Percentiles rank a stretch among this genome's conserved stretches.
phyloP scores from a whole-genome alignment of 2,329 filamentous ascomycete species.

The Zasmidium angulare region DNA sequence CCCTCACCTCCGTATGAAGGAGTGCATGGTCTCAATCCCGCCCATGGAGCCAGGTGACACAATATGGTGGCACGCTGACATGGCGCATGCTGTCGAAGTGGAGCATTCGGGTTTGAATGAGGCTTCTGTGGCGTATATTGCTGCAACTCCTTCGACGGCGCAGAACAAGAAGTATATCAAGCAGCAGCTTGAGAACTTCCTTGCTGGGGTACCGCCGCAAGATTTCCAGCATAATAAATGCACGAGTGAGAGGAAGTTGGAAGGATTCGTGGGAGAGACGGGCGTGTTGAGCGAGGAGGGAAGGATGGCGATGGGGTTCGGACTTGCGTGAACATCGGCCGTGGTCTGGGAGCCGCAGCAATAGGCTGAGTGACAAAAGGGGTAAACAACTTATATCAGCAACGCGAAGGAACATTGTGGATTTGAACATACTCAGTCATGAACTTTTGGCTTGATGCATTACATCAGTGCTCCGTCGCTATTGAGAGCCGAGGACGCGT shows the following conservation, averaged over 20 bases:
- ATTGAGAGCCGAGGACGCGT: conserved; percentile 26
- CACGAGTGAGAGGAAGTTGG: conserved; percentile 4
- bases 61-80: conserved; percentile 15
- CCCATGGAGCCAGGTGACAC: conserved; percentile 12
- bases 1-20: conserved; percentile 12
- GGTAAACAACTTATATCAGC: too few relatives aligned
- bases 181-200: conserved; percentile 9
- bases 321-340: neutral
- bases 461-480: neutral
- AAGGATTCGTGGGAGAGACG: conserved; percentile 8
- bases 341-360: too few relatives aligned
- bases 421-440: too few relatives aligned
- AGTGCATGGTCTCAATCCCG: conserved; percentile 14
- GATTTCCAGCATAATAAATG: conserved; percentile 5
- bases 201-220: conserved; percentile 1
- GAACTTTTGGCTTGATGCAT: neutral
- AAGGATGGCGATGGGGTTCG: conserved; percentile 8
- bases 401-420: too few relatives aligned
- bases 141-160: conserved; percentile 11
- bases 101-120: conserved; percentile 11
- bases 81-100: conserved; percentile 13
- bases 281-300: conserved; percentile 9
- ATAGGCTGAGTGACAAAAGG: too few relatives aligned
- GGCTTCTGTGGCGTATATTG: conserved; percentile 13
- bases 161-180: conserved; percentile 18